phyloP scores from a whole-genome alignment of 768 basidiomycete genomes.

The Tulasnella sp. region DNA sequence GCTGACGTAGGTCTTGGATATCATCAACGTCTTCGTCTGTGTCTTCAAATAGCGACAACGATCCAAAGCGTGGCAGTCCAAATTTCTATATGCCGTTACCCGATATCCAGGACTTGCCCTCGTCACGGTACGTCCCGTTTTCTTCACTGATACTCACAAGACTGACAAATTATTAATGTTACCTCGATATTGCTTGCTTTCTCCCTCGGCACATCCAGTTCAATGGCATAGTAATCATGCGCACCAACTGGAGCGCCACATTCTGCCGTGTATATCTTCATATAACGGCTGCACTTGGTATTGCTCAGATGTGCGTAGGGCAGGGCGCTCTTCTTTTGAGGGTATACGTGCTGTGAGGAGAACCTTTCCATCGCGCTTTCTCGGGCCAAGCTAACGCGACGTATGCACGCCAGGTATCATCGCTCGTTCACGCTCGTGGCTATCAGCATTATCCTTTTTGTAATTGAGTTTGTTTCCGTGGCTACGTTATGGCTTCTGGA shows the following conservation, averaged over 20 bases:
- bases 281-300: not conserved
- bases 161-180: not conserved
- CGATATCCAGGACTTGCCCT: not conserved
- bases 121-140: not conserved
- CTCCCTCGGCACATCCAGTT: not conserved
- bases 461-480: not conserved
- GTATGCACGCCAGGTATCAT: not conserved
- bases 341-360: not conserved
- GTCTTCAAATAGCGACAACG: not conserved
- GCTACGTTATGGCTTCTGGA: no score
- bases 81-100: not conserved
- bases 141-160: no score
- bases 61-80: not conserved
- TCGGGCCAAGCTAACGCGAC: not conserved
- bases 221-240: not conserved
- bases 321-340: not conserved
- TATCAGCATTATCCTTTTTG: not conserved
- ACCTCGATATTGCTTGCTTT: not conserved
- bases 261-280: not conserved
- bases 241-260: not conserved
- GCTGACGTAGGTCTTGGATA: not conserved
- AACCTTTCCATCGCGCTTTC: not conserved
- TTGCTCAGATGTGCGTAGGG: not conserved
- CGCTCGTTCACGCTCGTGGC: not conserved
- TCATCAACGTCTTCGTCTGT: not conserved